Conservation (phyloP, 2,329 filamentous ascomycete genomes). For the Aspergillus pseudoterreus region DNA sequence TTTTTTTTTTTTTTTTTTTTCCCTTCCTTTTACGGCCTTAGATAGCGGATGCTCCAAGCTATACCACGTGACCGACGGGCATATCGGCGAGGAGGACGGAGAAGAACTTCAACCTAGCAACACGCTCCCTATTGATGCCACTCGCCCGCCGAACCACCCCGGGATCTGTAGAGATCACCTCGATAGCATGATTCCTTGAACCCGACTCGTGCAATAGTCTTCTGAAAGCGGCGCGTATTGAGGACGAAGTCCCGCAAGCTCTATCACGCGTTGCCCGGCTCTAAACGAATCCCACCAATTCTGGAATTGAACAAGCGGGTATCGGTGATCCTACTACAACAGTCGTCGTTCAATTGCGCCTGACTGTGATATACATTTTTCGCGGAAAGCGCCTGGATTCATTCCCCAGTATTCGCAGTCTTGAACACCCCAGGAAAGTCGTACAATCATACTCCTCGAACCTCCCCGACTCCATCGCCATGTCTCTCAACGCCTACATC, state of each 20-base stretch:
- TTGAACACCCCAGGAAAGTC: neutral
- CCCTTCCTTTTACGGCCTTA: too few species aligned
- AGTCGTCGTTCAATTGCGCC: neutral
- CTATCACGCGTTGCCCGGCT: neutral
- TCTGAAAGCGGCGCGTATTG: neutral
- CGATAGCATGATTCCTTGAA: neutral
- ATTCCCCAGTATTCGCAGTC: too few species aligned
- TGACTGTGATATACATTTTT: neutral
- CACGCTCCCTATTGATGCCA: neutral
- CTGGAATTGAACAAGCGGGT: neutral
- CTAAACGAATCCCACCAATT: neutral
- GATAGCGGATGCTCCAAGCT: neutral
- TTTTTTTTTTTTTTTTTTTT: too few species aligned
- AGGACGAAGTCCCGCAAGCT: constrained; percentile 1
- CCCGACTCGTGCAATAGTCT: neutral
- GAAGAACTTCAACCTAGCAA: neutral
- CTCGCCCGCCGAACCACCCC: neutral
- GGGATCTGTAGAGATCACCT: neutral
- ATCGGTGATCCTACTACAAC: too few species aligned
- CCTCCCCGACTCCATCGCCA: constrained; percentile 22
- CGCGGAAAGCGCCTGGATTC: too few species aligned
- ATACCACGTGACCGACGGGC: neutral
- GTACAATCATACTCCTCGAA: neutral
- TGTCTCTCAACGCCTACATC: constrained; percentile 54
- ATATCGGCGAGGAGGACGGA: neutral